phyloP scores from a whole-genome alignment of 805 yeast species.

The Jamesozyma lodderae region DNA sequence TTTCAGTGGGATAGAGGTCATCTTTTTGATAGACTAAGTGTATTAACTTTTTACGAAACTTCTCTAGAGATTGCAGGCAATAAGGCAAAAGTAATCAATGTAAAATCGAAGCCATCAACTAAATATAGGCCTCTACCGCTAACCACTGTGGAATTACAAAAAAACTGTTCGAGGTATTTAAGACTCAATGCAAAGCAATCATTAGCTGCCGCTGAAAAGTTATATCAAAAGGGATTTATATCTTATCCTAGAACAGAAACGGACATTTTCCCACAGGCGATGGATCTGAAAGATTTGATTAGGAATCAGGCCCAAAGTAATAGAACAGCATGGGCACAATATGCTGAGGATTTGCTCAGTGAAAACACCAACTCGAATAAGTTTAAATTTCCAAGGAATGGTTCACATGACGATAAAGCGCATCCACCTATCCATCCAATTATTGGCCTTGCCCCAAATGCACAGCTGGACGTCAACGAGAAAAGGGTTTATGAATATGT shows the following conservation, averaged over 20 bases:
- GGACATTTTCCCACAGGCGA: slow-evolving; percentile 66
- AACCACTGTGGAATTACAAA: slow-evolving; percentile 90
- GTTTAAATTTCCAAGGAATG: slow-evolving; percentile 64
- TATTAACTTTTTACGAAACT: slow-evolving; percentile 54
- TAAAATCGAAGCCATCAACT: slow-evolving; percentile 54
- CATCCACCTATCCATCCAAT: slow-evolving; percentile 97
- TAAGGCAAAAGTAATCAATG: slow-evolving; percentile 41
- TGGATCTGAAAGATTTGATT: slow-evolving; percentile 60
- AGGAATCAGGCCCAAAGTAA: slow-evolving; percentile 45
- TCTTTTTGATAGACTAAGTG: slow-evolving; percentile 64
- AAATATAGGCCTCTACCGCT: slow-evolving; percentile 82
- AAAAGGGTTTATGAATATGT: slow-evolving; percentile 78
- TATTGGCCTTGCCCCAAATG: slow-evolving; percentile 28
- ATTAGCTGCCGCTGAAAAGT: slow-evolving; percentile 67
- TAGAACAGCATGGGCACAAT: slow-evolving; percentile 81
- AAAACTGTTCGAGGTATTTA: slow-evolving; percentile 66
- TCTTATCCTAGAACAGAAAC: slow-evolving; percentile 98
- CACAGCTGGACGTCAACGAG: slow-evolving; percentile 32
- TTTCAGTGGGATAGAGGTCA: slow-evolving; percentile 68
- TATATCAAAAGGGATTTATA: slow-evolving; percentile 77
- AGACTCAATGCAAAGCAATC: slow-evolving; percentile 75
- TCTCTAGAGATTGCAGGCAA: slow-evolving; percentile 42
- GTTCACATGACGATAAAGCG: slow-evolving; percentile 84
- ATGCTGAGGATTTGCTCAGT: slow-evolving; percentile 41
- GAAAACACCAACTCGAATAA: slow-evolving; percentile 27